phyloP scores from a whole-genome alignment of 1,139 yeast genomes.

The Sugiyamaella novakii region DNA sequence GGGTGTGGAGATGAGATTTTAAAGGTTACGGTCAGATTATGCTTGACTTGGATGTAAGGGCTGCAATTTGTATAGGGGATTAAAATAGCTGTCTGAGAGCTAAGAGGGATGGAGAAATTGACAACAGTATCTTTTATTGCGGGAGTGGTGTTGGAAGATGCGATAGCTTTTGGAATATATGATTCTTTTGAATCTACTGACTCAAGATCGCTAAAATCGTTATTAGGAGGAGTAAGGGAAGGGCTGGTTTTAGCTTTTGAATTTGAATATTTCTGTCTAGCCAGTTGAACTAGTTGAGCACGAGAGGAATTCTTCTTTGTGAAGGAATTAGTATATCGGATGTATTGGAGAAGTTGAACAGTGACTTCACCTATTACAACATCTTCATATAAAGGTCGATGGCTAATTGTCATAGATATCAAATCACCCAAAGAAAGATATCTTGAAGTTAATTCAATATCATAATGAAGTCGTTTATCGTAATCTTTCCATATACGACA shows the following conservation, averaged over 20 bases:
- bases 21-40: constrained; percentile 6
- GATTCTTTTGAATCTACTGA: no score
- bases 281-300: constrained; percentile 3
- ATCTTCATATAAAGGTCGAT: not conserved
- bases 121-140: no score
- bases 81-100: constrained; percentile 4
- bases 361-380: constrained; percentile 4
- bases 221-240: not conserved
- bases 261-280: constrained; percentile 3
- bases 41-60: constrained; percentile 11
- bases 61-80: constrained; percentile 12
- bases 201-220: no score
- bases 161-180: no score
- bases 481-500: constrained; percentile 10
- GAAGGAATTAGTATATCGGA: constrained; percentile 5
- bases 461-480: constrained; percentile 3
- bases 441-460: constrained; percentile 8
- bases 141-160: constrained; percentile 3
- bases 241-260: not conserved
- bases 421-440: constrained; percentile 8
- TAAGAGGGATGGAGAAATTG: not conserved
- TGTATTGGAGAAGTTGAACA: constrained; percentile 5
- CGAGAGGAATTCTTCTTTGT: constrained; percentile 10
- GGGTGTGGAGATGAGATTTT: constrained; percentile 11
- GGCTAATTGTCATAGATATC: constrained; percentile 1